These are phyloP conservation scores for Beauveria sp. DNA, from an alignment of 2,329 filamentous ascomycete species.

Conservation along the genomic window DNA sequence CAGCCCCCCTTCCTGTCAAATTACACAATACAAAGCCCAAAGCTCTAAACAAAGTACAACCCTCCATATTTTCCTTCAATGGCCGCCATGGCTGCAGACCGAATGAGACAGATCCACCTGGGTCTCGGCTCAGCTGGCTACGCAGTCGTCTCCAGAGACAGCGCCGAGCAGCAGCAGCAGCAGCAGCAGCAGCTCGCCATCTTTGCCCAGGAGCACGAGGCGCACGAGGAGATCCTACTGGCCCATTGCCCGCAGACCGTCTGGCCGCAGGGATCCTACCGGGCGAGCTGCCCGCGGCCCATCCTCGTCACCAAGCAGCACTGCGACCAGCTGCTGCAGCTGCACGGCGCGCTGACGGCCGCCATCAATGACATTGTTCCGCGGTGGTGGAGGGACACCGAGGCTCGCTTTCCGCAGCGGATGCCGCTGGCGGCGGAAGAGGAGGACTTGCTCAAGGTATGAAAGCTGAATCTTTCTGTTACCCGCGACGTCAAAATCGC, in stretches of 20 bases:
- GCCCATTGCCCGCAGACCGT: slow-evolving; percentile 18
- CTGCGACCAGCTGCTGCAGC: slow-evolving; percentile 19
- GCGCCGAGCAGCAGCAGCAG: background rate
- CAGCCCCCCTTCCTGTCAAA: too few relatives aligned
- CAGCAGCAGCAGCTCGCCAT: background rate
- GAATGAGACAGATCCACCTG: background rate
- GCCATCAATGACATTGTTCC: slow-evolving; percentile 29
- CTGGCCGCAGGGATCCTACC: slow-evolving; percentile 24
- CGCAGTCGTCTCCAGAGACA: background rate
- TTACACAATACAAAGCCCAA: too few relatives aligned
- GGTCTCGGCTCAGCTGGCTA: background rate
- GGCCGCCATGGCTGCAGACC: background rate
- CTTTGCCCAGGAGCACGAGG: slow-evolving; percentile 16
- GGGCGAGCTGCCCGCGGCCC: slow-evolving; percentile 23
- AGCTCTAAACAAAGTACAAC: too few relatives aligned
- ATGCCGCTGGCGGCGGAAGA: slow-evolving; percentile 27
- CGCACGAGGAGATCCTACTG: slow-evolving; percentile 15
- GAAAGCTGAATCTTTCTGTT: too few relatives aligned
- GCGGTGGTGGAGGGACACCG: slow-evolving; percentile 30
- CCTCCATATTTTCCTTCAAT: background rate
- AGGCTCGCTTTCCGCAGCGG: slow-evolving; percentile 22
- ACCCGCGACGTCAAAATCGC: background rate
- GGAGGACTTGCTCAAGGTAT: slow-evolving; percentile 22
- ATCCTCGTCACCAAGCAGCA: slow-evolving; percentile 26
- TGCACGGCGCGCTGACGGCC: slow-evolving; percentile 24